Conservation (phyloP, 164 flowering plant species). For the Cinnamomum micranthum region DNA sequence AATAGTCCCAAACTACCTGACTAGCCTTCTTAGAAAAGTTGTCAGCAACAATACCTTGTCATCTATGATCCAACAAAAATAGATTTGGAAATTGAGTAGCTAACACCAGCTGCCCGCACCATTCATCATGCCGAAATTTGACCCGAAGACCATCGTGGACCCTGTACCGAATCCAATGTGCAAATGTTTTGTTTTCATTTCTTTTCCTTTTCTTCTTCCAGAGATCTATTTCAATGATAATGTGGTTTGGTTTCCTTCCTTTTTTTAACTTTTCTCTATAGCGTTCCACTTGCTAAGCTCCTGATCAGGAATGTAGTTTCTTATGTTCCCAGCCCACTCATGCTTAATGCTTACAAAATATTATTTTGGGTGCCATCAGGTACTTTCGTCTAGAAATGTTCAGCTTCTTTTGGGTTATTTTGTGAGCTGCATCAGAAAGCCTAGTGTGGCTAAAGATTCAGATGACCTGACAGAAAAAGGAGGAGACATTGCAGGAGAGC, state of each 20-base stretch:
- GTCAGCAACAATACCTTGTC: no score
- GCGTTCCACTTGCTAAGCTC: background rate
- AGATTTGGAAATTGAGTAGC: no score
- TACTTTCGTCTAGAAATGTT: conserved; percentile 80
- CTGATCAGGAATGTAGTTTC: background rate
- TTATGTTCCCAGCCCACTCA: background rate
- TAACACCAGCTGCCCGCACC: no score
- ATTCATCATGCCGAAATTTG: no score
- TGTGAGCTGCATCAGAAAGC: conserved; percentile 62
- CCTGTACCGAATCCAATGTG: no score
- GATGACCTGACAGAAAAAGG: conserved; percentile 15
- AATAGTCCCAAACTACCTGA: no score
- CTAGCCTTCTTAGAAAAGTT: no score
- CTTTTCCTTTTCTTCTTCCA: background rate
- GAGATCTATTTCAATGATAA: background rate
- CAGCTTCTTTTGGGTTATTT: conserved; percentile 75
- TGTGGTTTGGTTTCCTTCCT: background rate
- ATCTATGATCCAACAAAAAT: no score
- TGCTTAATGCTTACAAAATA: background rate
- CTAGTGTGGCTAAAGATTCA: conserved; percentile 21
- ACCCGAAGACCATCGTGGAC: no score
- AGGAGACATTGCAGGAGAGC: conserved; percentile 16
- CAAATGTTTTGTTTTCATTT: no score
- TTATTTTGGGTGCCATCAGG: conserved; percentile 36
- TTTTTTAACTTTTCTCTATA: background rate